Evolutionary conservation across 306 rosid genomes (phyloP).

Genomic region (Lathyrus aphaca): DNA sequence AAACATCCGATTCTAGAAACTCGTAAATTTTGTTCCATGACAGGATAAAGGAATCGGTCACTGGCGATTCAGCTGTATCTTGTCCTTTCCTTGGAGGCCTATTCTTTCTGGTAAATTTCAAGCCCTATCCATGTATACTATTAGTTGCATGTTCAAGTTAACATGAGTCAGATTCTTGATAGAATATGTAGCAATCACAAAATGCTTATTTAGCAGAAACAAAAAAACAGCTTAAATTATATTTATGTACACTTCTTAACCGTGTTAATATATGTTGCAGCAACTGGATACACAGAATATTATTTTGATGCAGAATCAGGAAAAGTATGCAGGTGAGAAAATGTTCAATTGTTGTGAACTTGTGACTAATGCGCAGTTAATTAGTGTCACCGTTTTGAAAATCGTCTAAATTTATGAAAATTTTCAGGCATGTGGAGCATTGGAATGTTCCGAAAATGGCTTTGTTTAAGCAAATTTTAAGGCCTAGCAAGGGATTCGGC

Average conservation of each 20-base stretch:
- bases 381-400: slow-evolving; percentile 4
- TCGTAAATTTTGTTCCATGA: slow-evolving; percentile 20
- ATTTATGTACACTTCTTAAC: slow-evolving; percentile 27
- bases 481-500: slow-evolving; percentile 70
- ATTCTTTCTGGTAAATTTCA: slow-evolving; percentile 81
- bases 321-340: slow-evolving; percentile 82
- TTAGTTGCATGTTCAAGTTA: background rate
- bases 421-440: slow-evolving; percentile 81
- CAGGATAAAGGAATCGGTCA: slow-evolving; percentile 91
- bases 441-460: slow-evolving; percentile 98
- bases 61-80: slow-evolving; percentile 79
- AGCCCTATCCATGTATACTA: background rate
- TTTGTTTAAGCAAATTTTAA: slow-evolving; percentile 77
- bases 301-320: slow-evolving; percentile 78
- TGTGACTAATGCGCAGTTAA: background rate
- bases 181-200: slow-evolving; percentile 15
- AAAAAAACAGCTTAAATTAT: background rate
- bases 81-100: slow-evolving; percentile 95
- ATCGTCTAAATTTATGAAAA: slow-evolving; percentile 17
- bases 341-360: background rate
- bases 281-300: slow-evolving; percentile 94
- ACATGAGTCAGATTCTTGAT: background rate
- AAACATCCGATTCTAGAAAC: background rate
- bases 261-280: slow-evolving; percentile 52
- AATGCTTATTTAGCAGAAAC: slow-evolving; percentile 17